Evolutionary conservation across 176 grass and related monocot genomes (phyloP), one percentile per base, ranked within the genome.

Genomic region (Thinopyrum elongatum): DNA sequence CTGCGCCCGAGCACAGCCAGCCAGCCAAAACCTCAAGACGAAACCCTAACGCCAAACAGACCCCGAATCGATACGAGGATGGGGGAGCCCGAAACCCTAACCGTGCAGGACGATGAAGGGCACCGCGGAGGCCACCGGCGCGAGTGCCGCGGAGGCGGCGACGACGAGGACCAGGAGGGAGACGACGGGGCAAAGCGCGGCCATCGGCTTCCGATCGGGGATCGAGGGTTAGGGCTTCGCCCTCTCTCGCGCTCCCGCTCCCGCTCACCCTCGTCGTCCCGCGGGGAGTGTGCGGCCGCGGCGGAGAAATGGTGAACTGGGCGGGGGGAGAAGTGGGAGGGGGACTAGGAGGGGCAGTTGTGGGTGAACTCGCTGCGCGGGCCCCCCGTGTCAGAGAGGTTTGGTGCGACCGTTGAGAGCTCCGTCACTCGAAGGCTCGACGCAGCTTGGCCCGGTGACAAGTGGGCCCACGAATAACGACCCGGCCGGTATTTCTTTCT

Each of bases 31-130:
- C 41, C 14, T 85, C 33, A 67, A 47, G 46, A 51, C 16, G 28
- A 46, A 23, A 71, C 55, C 53, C 31, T 39, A 53, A 0, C 28
- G 25, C 64, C 57, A 49, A 34, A 10, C 6, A 12, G 3, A 80
- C 63, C 22, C 5, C n/a, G 27, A 80, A 73, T 36, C n/a, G 33
- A 66, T 34, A 25, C 26, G 53, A 41, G 2, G 5, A 5, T 6
- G 14, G 22, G 16, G 13, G 22, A 21, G 12, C 21, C 29, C 23
- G 65, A 74, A 58, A 62, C 17, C 70, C 83, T 79, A 84, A 94
- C 93, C 93, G 81, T 94, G 93, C 79, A 94, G 88, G 85, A 94
- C 90, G 74, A 94, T 63, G 89, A 94, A 94, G 23, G 92, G 92
- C 74, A 86, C 68, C 19, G 87, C 77, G 31, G 89, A 75, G 60